phyloP scores from a whole-genome alignment of 1,284 basidiomycete species.

The Trichosporon sp. region DNA sequence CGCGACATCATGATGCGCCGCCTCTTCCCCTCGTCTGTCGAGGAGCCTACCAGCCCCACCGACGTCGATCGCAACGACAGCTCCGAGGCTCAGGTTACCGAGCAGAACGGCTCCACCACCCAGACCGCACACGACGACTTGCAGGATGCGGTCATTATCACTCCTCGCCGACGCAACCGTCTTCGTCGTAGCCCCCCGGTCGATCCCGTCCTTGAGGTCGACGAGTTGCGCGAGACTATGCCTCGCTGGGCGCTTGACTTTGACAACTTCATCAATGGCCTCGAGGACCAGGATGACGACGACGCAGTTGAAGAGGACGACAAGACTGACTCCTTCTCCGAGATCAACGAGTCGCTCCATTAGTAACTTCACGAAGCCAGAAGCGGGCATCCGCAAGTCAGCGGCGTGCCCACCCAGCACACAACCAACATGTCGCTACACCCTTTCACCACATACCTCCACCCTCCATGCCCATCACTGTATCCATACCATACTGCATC shows the following conservation, averaged over 20 bases:
- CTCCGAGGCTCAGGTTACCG: no score
- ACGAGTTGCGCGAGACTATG: neutral
- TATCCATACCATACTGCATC: no score
- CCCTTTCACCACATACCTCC: no score
- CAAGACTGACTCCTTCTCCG: neutral
- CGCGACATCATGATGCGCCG: neutral
- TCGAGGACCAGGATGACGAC: neutral
- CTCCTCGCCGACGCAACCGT: neutral
- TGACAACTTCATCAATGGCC: slow-evolving; percentile 10
- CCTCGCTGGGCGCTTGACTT: neutral
- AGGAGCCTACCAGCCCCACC: neutral
- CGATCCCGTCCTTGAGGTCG: neutral
- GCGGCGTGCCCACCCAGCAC: no score
- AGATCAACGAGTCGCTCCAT: neutral
- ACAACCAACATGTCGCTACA: no score
- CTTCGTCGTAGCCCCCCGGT: neutral
- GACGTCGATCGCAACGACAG: neutral
- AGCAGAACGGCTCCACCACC: neutral
- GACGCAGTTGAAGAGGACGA: neutral
- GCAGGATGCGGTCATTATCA: neutral
- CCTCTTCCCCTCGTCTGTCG: neutral
- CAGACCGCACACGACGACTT: neutral
- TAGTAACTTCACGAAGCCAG: neutral
- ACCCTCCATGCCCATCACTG: no score
- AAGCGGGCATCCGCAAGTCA: no score